Evolutionary conservation across 1,284 basidiomycete species (phyloP), one percentile per base, ranked within the genome.

Genomic region (Ceratobasidium sp.): DNA sequence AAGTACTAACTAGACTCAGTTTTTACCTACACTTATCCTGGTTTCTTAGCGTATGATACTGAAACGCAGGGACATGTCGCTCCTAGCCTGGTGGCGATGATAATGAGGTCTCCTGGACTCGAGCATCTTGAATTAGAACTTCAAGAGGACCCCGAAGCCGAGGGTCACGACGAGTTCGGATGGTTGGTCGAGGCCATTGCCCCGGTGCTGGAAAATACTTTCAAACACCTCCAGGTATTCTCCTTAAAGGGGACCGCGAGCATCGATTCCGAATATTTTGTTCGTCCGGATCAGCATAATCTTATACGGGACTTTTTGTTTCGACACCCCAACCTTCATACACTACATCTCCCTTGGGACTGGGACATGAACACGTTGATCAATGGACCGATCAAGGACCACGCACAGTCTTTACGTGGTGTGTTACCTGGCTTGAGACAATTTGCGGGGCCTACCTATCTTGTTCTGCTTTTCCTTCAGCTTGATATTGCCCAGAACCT

Each of bases 171-270:
- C 9, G 23, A 44, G 5, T 26, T 40, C 20, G 72, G 72, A 20
- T 76, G 72, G 72, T 61, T 76, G 26, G 72, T 76, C 15, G 72
- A 76, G 42, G 72, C 72, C 2, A 76, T 76, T 23, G 26, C 61
- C 10, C 72, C 61, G 20, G 72, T 76, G 13, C 39, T 76, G 9
- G 26, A 66, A 28, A 49, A 66, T 13, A 76, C 46, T 26, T 76
- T 76, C 42, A n/a, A 49, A 12, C 23, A 66, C 12, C 56, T 76
- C n/a, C 33, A 15, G n/a, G 46, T 66, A 13, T 76, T 76, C 26
- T 46, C 20, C 10, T 23, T 76, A 10, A 63, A 61, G 23, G 72
- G 72, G 20, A 56, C 72, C 33, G 72, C 72, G 6, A 76, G 46
- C 49, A 76, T 76, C 33, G 72, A 76, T n/a, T 76, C 72, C 9